These are phyloP conservation scores for Fagus sylvatica DNA, from an alignment of 306 rosid genomes.

Conservation along the genomic window DNA sequence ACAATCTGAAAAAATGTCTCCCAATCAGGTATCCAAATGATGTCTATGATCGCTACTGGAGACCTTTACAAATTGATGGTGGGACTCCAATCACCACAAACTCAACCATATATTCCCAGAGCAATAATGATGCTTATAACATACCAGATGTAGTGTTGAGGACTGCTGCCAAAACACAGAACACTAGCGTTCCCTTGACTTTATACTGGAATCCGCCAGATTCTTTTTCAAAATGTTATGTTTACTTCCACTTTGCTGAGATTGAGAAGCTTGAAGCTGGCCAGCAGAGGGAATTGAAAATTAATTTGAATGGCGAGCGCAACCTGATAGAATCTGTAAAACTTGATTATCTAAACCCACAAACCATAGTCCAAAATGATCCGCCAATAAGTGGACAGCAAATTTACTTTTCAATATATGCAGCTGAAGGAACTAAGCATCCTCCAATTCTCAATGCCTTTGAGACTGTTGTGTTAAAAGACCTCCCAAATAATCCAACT, in stretches of 20 bases:
- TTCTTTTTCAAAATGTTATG: not conserved
- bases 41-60: slow-evolving; percentile 16
- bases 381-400: not conserved
- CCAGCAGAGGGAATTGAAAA: slow-evolving; percentile 31
- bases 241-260: slow-evolving; percentile 28
- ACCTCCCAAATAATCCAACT: slow-evolving; percentile 7
- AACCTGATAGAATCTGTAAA: not conserved
- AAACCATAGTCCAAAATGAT: not conserved
- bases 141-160: slow-evolving; percentile 13
- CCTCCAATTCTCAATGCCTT: slow-evolving; percentile 56
- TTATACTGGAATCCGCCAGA: not conserved
- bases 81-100: not conserved
- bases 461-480: slow-evolving; percentile 21
- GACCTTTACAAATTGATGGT: rapidly evolving
- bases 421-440: slow-evolving; percentile 28
- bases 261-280: slow-evolving; percentile 25
- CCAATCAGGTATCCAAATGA: not conserved
- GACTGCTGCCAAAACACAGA: not conserved
- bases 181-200: not conserved
- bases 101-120: not conserved
- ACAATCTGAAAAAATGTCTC: too few relatives aligned
- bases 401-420: not conserved
- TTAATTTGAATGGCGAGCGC: slow-evolving; percentile 23
- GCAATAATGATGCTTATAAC: not conserved
- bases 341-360: slow-evolving; percentile 35